Conservation (phyloP, 2,329 filamentous ascomycete species). For the Xylaria sp. region DNA sequence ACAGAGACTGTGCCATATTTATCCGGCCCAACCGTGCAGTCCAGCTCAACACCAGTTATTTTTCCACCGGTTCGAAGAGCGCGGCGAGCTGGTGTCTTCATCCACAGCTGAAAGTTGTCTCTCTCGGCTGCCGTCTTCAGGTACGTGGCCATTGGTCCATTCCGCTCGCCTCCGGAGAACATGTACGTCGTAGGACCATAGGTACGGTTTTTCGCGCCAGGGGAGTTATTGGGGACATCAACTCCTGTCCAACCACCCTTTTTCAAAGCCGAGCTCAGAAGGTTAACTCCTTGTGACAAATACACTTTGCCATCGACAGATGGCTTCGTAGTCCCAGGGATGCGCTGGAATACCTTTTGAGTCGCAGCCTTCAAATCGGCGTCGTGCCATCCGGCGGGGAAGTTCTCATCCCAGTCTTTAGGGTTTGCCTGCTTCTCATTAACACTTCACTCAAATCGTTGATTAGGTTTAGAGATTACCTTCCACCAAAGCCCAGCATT, state of each 20-base stretch:
- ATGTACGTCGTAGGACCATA: constrained; percentile 74
- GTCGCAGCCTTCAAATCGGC: constrained; percentile 68
- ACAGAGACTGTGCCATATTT: constrained; percentile 69
- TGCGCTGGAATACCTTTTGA: constrained; percentile 70
- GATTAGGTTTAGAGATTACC: constrained; percentile 44
- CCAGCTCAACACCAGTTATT: constrained; percentile 74
- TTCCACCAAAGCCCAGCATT: constrained; percentile 77
- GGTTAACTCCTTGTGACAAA: constrained; percentile 70
- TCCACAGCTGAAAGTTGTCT: constrained; percentile 74
- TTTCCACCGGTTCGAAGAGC: constrained; percentile 70
- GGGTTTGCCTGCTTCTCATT: constrained; percentile 61
- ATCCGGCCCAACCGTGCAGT: constrained; percentile 62
- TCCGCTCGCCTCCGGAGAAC: constrained; percentile 72
- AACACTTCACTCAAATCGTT: constrained; percentile 5
- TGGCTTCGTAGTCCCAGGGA: constrained; percentile 73
- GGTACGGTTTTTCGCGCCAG: constrained; percentile 71
- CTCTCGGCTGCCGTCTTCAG: constrained; percentile 68
- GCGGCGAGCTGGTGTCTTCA: constrained; percentile 73
- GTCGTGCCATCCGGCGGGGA: constrained; percentile 76
- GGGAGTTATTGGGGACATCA: constrained; percentile 64
- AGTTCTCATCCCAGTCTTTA: constrained; percentile 77
- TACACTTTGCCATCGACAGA: constrained; percentile 74
- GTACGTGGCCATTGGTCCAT: constrained; percentile 76
- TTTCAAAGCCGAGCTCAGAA: constrained; percentile 67
- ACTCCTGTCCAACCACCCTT: constrained; percentile 71